Base-by-base conservation (phyloP, 345 rosid genomes). In the Eucalyptus erythrocorys region DNA sequence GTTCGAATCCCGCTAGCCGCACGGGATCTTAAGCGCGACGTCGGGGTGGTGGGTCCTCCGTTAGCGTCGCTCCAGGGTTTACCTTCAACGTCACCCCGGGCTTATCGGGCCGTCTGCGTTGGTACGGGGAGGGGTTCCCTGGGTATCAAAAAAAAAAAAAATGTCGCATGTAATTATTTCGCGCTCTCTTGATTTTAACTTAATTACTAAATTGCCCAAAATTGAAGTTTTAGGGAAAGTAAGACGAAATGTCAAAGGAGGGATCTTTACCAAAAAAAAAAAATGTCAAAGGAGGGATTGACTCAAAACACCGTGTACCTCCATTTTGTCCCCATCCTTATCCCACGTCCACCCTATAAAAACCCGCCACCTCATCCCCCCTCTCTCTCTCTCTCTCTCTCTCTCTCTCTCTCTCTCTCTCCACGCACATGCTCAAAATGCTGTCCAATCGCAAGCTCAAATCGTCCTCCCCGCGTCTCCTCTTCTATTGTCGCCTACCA, bases 401-500 rank as follows among this genome's bases (percentile, higher is more conserved):
- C 47, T 43, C 47, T 43, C 8, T 8, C 55, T 3, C 24, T 17
- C 53, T 50, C 22, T 7, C 55, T 51, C 55, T 19, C 53, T 50
- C 47, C 8, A n/a, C n/a, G 5, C 30, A 24, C 13, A 2, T 1
- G 6, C 64, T 12, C 64, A 26, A 57, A 57, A 57, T 57, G 64
- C 0, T 10, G 14, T 57, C 26, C n/a, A 57, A 24, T 11, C 1
- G 1, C 64, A 26, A 57, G 64, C 64, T 57, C n/a, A 26, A 26
- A 57, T 57, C 64, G 3, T 26, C 66, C n/a, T 26, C 66, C 66
- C 3, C 7, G 1, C 4, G 15, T 12, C 66, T 57, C n/a, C 66
- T 10, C 4, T 57, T 57, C 4, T 0, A 1, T 1, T 8, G n/a
- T 1, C 0, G 2, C 64, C 64, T 57, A 53, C 66, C 66, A 57